These are phyloP conservation scores for Jasminum sambac DNA, from an alignment of 257 asterid genomes.

Conservation along the genomic window DNA sequence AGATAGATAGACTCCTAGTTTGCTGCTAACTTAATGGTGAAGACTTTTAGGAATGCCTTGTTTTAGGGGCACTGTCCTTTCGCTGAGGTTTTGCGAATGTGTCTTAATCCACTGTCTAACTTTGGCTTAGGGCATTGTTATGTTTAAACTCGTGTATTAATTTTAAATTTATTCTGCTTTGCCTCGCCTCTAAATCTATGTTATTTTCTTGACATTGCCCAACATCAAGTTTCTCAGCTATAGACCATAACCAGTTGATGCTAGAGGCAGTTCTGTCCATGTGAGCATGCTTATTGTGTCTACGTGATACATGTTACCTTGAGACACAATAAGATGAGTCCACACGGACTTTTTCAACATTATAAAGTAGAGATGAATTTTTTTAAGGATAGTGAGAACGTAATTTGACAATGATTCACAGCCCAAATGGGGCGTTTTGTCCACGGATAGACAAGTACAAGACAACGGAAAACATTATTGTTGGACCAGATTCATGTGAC, in stretches of 20 bases:
- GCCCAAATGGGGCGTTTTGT: too few species aligned
- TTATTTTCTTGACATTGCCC: neutral
- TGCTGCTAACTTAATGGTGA: conserved; percentile 35
- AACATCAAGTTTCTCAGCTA: neutral
- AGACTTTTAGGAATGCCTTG: conserved; percentile 15
- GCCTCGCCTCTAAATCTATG: neutral
- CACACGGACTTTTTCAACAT: too few species aligned
- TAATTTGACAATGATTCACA: too few species aligned
- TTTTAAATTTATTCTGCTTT: neutral
- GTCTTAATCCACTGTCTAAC: conserved; percentile 20
- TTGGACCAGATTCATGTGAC: too few species aligned
- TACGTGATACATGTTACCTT: too few species aligned
- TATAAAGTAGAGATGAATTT: too few species aligned
- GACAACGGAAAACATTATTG: too few species aligned
- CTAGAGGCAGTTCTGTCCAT: neutral
- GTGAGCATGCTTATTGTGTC: too few species aligned
- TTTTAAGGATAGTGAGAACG: too few species aligned
- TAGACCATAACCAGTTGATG: neutral
- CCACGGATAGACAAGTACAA: too few species aligned
- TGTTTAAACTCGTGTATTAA: conserved; percentile 27
- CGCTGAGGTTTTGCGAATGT: conserved; percentile 28
- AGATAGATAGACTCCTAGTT: conserved; percentile 27
- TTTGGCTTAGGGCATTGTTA: conserved; percentile 24
- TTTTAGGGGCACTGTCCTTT: conserved; percentile 18
- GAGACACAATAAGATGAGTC: too few species aligned